phyloP scores from a whole-genome alignment of 139 green algal genomes.

The Trebouxia sp. region DNA sequence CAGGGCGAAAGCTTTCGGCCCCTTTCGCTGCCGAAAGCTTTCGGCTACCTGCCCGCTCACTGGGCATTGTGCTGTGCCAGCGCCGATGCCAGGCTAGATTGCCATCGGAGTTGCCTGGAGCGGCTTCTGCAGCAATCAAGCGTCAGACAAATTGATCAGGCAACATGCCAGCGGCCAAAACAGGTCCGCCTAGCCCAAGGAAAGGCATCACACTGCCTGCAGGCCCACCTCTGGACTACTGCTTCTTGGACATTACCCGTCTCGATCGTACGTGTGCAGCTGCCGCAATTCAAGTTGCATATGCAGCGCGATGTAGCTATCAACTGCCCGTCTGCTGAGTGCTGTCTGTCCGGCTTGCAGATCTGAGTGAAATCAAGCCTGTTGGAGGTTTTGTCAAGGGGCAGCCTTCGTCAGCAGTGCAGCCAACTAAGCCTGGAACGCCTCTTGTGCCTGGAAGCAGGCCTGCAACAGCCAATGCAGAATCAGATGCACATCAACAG shows the following conservation, averaged over 20 bases:
- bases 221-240: constrained; percentile 9
- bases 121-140: no score
- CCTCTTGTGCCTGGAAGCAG: not conserved
- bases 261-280: not conserved
- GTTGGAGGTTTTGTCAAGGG: not conserved
- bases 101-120: no score
- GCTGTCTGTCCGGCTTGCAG: no score
- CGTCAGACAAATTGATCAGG: no score
- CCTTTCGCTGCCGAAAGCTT: no score
- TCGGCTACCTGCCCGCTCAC: no score
- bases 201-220: not conserved
- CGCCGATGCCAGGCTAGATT: no score
- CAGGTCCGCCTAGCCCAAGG: not conserved
- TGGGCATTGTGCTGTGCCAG: no score
- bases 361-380: not conserved
- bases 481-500: not conserved
- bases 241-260: not conserved
- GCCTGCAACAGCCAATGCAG: not conserved
- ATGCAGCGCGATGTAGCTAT: no score
- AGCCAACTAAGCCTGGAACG: not conserved
- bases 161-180: not conserved
- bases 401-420: not conserved
- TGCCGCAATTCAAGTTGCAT: not conserved
- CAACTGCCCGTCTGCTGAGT: no score
- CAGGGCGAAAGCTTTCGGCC: no score